These are phyloP conservation scores for Capsicum rhomboideum DNA, from an alignment of 257 asterid genomes.

Conservation along the genomic window DNA sequence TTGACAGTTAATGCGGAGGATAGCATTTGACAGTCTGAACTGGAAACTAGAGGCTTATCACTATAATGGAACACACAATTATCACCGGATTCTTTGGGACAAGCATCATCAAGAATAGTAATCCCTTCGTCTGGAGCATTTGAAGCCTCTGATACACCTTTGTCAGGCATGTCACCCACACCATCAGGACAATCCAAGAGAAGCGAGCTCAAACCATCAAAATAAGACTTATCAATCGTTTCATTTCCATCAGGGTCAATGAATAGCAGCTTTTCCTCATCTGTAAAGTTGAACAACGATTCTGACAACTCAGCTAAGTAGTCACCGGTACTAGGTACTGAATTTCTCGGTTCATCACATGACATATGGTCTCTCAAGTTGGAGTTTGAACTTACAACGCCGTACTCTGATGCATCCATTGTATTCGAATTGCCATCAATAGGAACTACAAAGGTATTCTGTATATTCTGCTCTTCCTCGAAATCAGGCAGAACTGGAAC, in stretches of 20 bases:
- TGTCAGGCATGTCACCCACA: slow-evolving; percentile 13
- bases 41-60: slow-evolving; percentile 7
- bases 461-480: slow-evolving; percentile 19
- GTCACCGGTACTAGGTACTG: slow-evolving; percentile 33
- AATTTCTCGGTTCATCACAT: slow-evolving; percentile 7
- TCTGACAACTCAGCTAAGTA: slow-evolving; percentile 28
- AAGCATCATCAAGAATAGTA: slow-evolving; percentile 9
- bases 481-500: slow-evolving; percentile 17
- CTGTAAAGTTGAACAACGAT: slow-evolving; percentile 30
- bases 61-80: slow-evolving; percentile 11
- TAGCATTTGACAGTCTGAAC: slow-evolving; percentile 24
- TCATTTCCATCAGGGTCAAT: slow-evolving; percentile 33
- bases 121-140: slow-evolving; percentile 21
- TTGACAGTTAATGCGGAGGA: slow-evolving; percentile 26
- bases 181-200: slow-evolving; percentile 47
- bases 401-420: slow-evolving; percentile 9
- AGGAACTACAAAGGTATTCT: slow-evolving; percentile 12
- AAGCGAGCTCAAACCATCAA: slow-evolving; percentile 42
- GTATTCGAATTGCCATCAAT: slow-evolving; percentile 12
- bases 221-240: slow-evolving; percentile 34
- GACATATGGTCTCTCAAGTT: slow-evolving; percentile 13
- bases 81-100: slow-evolving; percentile 5
- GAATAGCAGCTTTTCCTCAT: slow-evolving; percentile 37
- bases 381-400: slow-evolving; percentile 7
- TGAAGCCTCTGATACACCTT: slow-evolving; percentile 13